phyloP scores from a whole-genome alignment of 495 filamentous ascomycete genomes.

The Pyrenula aspistea region DNA sequence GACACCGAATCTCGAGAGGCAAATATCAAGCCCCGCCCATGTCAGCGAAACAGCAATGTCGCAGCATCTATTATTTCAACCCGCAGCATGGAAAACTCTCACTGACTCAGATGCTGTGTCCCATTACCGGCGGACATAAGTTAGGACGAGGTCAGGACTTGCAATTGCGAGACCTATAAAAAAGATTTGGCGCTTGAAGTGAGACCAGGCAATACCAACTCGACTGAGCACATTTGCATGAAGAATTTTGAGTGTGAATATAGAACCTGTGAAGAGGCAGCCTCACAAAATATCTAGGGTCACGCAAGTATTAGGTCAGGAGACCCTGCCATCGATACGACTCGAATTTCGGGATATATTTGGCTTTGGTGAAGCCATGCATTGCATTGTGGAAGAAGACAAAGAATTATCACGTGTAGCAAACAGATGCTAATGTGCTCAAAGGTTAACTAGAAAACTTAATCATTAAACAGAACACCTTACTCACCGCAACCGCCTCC shows the following conservation, averaged over 20 bases:
- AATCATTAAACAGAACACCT: too few species aligned
- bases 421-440: too few species aligned
- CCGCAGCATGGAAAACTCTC: conserved; percentile 5
- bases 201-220: conserved; percentile 3
- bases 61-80: conserved; percentile 19
- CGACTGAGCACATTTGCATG: conserved; percentile 18
- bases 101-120: conserved; percentile 7
- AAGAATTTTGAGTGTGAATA: conserved; percentile 15
- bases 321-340: conserved; percentile 14
- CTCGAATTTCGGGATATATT: too few species aligned
- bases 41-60: conserved; percentile 23
- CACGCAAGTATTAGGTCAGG: conserved; percentile 12
- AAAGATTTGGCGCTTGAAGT: conserved; percentile 6
- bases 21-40: conserved; percentile 24
- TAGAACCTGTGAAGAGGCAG: conserved; percentile 14
- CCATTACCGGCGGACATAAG: conserved; percentile 9
- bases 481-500: too few species aligned
- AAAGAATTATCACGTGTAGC: too few species aligned
- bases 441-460: too few species aligned
- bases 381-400: too few species aligned
- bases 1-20: conserved; percentile 6
- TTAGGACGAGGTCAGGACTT: conserved; percentile 15
- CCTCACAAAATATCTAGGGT: conserved; percentile 21
- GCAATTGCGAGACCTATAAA: conserved; percentile 18
- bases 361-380: too few species aligned